These are phyloP conservation scores for Colletotrichum sansevieriae DNA, from an alignment of 2,329 filamentous ascomycete species.

Conservation along the genomic window DNA sequence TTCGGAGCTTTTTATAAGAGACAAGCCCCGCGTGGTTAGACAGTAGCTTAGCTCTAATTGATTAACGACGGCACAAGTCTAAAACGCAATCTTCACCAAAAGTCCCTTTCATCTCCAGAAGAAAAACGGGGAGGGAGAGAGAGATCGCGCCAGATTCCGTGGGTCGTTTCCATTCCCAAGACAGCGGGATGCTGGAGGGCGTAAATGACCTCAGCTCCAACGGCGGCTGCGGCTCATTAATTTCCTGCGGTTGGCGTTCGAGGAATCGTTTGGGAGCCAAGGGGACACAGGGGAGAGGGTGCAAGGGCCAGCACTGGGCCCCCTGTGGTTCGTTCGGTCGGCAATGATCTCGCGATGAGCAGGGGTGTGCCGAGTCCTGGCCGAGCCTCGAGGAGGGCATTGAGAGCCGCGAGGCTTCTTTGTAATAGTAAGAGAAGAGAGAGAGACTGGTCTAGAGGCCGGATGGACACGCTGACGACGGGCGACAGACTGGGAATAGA, in stretches of 20 bases:
- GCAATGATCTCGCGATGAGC: background rate
- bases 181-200: background rate
- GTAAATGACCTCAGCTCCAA: background rate
- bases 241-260: constrained; percentile 27
- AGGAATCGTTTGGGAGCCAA: constrained; percentile 21
- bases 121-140: background rate
- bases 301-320: background rate
- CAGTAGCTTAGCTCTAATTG: no score
- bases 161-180: background rate
- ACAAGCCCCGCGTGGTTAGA: no score
- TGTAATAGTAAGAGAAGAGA: no score
- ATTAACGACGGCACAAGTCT: no score
- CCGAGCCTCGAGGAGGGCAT: constrained; percentile 6
- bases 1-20: no score
- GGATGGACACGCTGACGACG: background rate
- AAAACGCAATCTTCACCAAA: no score
- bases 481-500: background rate
- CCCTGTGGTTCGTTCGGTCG: constrained; percentile 6
- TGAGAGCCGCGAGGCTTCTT: constrained; percentile 1
- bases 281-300: background rate
- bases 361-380: background rate
- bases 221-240: constrained; percentile 24
- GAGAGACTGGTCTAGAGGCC: constrained; percentile 4
- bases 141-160: background rate
- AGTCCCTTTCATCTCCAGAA: background rate